These are phyloP conservation scores for Fusarium udum DNA, from an alignment of 2,329 filamentous ascomycete genomes.

Conservation along the genomic window DNA sequence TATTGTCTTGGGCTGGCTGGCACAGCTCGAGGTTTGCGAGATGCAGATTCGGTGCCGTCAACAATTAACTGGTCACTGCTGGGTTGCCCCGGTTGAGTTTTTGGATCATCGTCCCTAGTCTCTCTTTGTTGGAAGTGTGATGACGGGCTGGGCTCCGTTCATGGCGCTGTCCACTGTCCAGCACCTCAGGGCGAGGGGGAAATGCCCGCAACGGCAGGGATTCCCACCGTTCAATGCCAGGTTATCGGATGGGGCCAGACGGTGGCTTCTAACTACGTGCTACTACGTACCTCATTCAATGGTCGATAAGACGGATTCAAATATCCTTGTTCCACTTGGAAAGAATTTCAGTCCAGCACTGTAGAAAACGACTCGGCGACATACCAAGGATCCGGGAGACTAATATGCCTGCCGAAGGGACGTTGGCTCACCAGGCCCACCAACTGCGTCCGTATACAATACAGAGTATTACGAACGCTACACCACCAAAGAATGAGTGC, in stretches of 20 bases:
- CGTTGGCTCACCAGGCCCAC: background rate
- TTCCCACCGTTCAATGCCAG: slow-evolving; percentile 38
- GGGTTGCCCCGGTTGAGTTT: slow-evolving; percentile 37
- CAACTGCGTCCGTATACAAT: background rate
- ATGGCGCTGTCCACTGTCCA: slow-evolving; percentile 24
- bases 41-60: slow-evolving; percentile 36
- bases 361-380: slow-evolving; percentile 16
- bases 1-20: slow-evolving; percentile 33
- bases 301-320: slow-evolving; percentile 30
- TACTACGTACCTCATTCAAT: slow-evolving; percentile 33
- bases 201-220: slow-evolving; percentile 33
- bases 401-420: slow-evolving; percentile 10
- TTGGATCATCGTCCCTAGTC: slow-evolving; percentile 38
- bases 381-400: slow-evolving; percentile 25
- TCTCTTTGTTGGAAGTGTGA: slow-evolving; percentile 35
- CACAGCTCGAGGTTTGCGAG: slow-evolving; percentile 32
- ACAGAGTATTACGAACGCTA: background rate
- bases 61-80: slow-evolving; percentile 32
- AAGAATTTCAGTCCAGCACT: slow-evolving; percentile 18
- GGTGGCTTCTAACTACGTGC: slow-evolving; percentile 40
- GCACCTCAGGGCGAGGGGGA: slow-evolving; percentile 31
- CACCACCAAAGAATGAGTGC: background rate
- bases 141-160: slow-evolving; percentile 37
- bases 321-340: slow-evolving; percentile 26
- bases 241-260: slow-evolving; percentile 41